phyloP scores from a whole-genome alignment of 345 rosid species.

The Moricandia arvensis region DNA sequence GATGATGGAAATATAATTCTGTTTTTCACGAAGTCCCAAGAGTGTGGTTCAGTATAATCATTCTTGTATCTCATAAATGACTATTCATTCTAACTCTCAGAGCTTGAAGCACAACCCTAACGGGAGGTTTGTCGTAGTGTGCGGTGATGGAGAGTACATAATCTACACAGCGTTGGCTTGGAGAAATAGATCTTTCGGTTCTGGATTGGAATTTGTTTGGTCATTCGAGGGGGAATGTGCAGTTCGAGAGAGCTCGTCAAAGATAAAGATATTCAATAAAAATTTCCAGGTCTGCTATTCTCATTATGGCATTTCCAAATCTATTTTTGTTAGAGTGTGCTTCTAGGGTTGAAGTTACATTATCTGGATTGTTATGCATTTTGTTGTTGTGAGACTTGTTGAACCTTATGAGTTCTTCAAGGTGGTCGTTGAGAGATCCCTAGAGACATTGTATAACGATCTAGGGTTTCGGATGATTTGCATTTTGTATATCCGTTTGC shows the following conservation, averaged over 20 bases:
- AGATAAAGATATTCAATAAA: conserved; percentile 86
- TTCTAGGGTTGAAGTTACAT: neutral
- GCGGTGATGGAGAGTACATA: conserved; percentile 98
- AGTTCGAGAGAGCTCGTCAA: conserved; percentile 93
- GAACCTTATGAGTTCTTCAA: conserved; percentile 24
- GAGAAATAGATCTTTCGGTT: conserved; percentile 99
- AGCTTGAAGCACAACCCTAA: conserved; percentile 97
- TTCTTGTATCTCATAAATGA: neutral
- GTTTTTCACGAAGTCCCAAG: conserved; percentile 6
- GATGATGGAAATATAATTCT: neutral
- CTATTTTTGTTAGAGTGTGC: neutral
- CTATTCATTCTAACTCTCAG: conserved; percentile 41
- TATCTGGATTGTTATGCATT: neutral
- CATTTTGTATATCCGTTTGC: neutral
- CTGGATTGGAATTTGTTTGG: conserved; percentile 96
- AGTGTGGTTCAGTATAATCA: neutral
- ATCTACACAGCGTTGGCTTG: conserved; percentile 98
- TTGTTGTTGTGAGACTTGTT: neutral
- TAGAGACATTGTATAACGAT: neutral
- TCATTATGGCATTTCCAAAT: neutral
- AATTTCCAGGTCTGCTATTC: conserved; percentile 73
- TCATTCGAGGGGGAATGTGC: conserved; percentile 98
- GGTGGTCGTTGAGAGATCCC: neutral
- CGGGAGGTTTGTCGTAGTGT: conserved; percentile 96
- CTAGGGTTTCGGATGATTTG: neutral